Conservation (phyloP, 1,284 basidiomycete genomes). For the Vanrija sp. region DNA sequence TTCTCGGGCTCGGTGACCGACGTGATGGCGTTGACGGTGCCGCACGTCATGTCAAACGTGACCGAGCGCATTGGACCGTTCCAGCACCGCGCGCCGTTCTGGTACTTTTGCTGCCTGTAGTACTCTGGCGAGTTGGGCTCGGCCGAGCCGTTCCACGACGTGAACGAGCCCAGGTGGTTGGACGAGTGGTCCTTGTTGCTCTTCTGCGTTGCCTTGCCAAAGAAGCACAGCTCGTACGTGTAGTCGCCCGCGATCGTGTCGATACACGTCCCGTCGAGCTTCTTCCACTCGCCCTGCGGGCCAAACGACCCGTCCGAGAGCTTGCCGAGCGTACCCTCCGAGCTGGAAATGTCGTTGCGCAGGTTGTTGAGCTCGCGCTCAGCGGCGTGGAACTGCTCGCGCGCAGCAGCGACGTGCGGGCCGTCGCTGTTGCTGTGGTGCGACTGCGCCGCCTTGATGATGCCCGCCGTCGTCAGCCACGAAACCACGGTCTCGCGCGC, state of each 20-base stretch:
- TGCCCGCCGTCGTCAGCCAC: slow-evolving; percentile 44
- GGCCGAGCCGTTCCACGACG: slow-evolving; percentile 65
- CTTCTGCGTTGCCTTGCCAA: slow-evolving; percentile 82
- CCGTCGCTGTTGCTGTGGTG: slow-evolving; percentile 20
- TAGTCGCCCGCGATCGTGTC: slow-evolving; percentile 86
- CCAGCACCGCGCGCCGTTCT: slow-evolving; percentile 82
- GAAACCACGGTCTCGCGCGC: slow-evolving; percentile 63
- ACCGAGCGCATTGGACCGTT: slow-evolving; percentile 75
- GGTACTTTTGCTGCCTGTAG: slow-evolving; percentile 78
- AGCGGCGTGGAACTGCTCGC: slow-evolving; percentile 55
- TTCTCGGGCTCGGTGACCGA: slow-evolving; percentile 89
- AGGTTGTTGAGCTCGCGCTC: slow-evolving; percentile 50
- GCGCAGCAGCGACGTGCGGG: slow-evolving; percentile 52
- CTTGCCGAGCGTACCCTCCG: slow-evolving; percentile 31
- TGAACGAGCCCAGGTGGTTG: slow-evolving; percentile 78
- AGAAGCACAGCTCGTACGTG: slow-evolving; percentile 94
- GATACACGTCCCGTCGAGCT: slow-evolving; percentile 78
- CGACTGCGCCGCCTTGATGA: slow-evolving; percentile 6
- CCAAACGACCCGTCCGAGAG: slow-evolving; percentile 67
- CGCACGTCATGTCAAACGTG: slow-evolving; percentile 78
- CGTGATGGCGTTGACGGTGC: slow-evolving; percentile 76
- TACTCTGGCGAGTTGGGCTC: slow-evolving; percentile 65
- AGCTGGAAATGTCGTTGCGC: slow-evolving; percentile 23
- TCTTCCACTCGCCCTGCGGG: slow-evolving; percentile 87
- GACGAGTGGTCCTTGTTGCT: slow-evolving; percentile 73